Evolutionary conservation across 1,139 yeast species (phyloP).

Genomic region (Zhuliangozyma parablackwelliae): DNA sequence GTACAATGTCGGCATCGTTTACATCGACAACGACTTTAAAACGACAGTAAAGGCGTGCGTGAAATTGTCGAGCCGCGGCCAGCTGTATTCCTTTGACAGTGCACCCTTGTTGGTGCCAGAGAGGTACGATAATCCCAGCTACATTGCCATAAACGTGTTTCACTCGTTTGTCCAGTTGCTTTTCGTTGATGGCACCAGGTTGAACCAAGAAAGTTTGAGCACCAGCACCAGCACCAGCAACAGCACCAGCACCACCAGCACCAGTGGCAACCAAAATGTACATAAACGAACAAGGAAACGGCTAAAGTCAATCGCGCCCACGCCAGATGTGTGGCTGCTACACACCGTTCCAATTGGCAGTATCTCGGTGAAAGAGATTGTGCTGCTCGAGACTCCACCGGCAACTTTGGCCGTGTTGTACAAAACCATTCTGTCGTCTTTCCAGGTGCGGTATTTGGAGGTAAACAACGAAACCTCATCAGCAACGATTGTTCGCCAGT

Average conservation of each 20-base stretch:
- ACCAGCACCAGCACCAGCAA: too few species aligned
- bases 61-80: slow-evolving; percentile 22
- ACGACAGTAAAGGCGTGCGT: slow-evolving; percentile 6
- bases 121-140: slow-evolving; percentile 10
- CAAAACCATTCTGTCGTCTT: slow-evolving; percentile 32
- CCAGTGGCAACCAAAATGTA: slow-evolving; percentile 5
- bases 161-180: slow-evolving; percentile 27
- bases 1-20: slow-evolving; percentile 4
- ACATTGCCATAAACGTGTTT: slow-evolving; percentile 24
- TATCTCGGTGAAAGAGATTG: slow-evolving; percentile 24
- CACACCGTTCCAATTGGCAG: slow-evolving; percentile 24
- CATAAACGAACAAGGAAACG: slow-evolving; percentile 3
- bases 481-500: slow-evolving; percentile 20
- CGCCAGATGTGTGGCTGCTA: slow-evolving; percentile 10
- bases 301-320: not conserved
- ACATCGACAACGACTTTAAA: slow-evolving; percentile 4
- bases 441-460: slow-evolving; percentile 28
- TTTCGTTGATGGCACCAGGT: slow-evolving; percentile 2
- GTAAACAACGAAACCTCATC: slow-evolving; percentile 9
- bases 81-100: slow-evolving; percentile 21
- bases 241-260: not conserved
- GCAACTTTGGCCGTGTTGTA: slow-evolving; percentile 26
- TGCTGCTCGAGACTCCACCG: slow-evolving; percentile 6
- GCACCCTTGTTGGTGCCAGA: slow-evolving; percentile 14
- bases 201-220: too few species aligned